These are phyloP conservation scores for Isabelozyma gotoi DNA, from an alignment of 805 yeast species.

Conservation along the genomic window DNA sequence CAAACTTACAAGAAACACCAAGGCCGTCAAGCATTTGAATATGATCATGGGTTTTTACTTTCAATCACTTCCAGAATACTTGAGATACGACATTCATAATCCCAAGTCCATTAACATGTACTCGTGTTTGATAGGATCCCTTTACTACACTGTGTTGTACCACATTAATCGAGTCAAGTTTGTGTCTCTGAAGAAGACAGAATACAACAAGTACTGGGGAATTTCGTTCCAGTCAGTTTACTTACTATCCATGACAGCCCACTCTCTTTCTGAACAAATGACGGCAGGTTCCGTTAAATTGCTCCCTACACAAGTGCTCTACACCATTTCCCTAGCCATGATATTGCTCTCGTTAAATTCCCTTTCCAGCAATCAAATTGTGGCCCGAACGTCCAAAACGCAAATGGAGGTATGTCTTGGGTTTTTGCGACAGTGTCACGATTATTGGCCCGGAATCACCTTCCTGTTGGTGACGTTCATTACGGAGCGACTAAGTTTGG, in stretches of 20 bases:
- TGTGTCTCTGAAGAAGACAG: constrained; percentile 1
- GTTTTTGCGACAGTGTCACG: constrained; percentile 4
- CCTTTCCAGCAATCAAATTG: constrained; percentile 7
- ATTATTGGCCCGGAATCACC: constrained; percentile 11
- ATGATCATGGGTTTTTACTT: constrained; percentile 6
- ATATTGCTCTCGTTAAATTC: constrained; percentile 8
- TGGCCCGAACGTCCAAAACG: constrained; percentile 6
- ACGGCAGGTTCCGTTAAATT: constrained; percentile 1
- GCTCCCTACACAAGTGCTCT: constrained; percentile 6
- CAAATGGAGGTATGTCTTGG: constrained; percentile 7
- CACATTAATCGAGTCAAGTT: constrained; percentile 9
- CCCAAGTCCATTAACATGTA: constrained; percentile 2
- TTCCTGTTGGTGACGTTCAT: constrained; percentile 6
- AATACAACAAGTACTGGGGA: constrained; percentile 7
- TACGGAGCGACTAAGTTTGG: constrained; percentile 2
- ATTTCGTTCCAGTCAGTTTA: constrained; percentile 7
- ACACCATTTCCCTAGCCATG: constrained; percentile 6
- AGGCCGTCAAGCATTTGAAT: constrained; percentile 6
- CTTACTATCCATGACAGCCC: constrained; percentile 2
- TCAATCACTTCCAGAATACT: constrained; percentile 2
- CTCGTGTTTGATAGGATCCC: constrained; percentile 2
- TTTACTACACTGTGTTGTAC: constrained; percentile 6
- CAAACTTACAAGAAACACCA: neutral
- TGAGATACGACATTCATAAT: constrained; percentile 4
- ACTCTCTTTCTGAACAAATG: neutral